Base-by-base conservation (phyloP, 768 basidiomycete genomes). In the Auricularia sp. region DNA sequence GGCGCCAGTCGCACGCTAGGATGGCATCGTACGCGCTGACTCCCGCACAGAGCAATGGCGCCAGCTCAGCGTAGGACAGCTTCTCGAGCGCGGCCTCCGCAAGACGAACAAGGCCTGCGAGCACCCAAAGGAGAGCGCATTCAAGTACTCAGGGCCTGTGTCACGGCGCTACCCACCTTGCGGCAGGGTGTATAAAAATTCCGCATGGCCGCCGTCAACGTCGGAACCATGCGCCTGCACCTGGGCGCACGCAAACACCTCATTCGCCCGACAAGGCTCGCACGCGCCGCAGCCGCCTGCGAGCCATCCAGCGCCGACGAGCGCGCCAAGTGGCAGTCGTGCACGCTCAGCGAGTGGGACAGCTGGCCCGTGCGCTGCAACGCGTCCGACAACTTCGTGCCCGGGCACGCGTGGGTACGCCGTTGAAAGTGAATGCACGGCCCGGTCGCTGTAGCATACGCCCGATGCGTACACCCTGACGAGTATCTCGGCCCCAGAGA, bases 41-140 rank as follows among this genome's bases (percentile, higher is more conserved):
- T n/a, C 75, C 78, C 8, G 75, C 76, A 59, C 76, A 78, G 21
- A 77, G 65, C 11, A 77, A 67, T 0, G 72, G 71, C 6, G 71
- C 74, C 5, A 70, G 67, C 65, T 75, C 71, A 14, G 70, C 69
- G 8, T 67, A 67, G 70, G 71, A 63, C 71, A 70, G 16, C 72
- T 58, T 65, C 44, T 64, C 44, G 47, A 64, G 62, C 36, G 65
- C 65, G 6, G 67, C 68, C 14, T 71, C 67, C 0, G 75, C 70
- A 14, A 75, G 62, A 6, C 47, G 34, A 29, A 69, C 66, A 44
- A 74, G 67, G 4, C 73, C 73, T 37, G 29, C 47, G 14, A 16
- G 10, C 21, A 13, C 4, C 61, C n/a, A 21, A 14, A 33, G 14
- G 54, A 3, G 7, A 34, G 33, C 16, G 29, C 29, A 29, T 29